A percentile compares a stretch with the other conserved stretches of the same genome.
These are phyloP conservation scores for Rosa multiflora DNA, from an alignment of 306 rosid species.

Conservation along the genomic window DNA sequence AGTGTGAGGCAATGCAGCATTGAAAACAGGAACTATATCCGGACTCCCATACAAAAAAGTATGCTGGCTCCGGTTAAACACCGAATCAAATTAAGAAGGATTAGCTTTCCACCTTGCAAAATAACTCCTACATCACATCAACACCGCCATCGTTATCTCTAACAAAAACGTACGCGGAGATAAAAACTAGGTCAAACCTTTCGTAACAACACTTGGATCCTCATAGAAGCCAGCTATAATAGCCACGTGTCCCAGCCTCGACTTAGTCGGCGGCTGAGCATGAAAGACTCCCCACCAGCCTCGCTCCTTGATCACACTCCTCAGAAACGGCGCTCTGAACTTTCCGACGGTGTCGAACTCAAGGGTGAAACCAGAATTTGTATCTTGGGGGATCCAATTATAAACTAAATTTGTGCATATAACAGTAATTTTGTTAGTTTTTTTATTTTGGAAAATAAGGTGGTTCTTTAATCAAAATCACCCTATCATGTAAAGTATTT, in stretches of 20 bases:
- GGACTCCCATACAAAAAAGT: slow-evolving; percentile 86
- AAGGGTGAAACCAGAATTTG: too few species aligned
- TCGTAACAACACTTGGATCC: slow-evolving; percentile 92
- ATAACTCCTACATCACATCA: slow-evolving; percentile 23
- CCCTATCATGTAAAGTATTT: too few species aligned
- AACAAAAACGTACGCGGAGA: background rate
- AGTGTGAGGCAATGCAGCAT: slow-evolving; percentile 73
- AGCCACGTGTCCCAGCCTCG: slow-evolving; percentile 89
- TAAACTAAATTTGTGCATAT: too few species aligned
- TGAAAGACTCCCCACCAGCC: slow-evolving; percentile 98
- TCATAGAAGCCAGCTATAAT: slow-evolving; percentile 90
- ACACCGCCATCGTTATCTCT: background rate
- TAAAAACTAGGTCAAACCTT: slow-evolving; percentile 45
- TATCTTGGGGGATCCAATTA: too few species aligned
- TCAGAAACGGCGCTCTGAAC: slow-evolving; percentile 72
- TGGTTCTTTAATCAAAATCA: too few species aligned
- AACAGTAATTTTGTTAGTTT: too few species aligned
- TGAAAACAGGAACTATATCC: slow-evolving; percentile 83
- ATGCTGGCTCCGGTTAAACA: slow-evolving; percentile 76
- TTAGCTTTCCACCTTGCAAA: slow-evolving; percentile 92
- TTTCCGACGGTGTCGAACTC: slow-evolving; percentile 69
- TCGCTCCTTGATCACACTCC: slow-evolving; percentile 56
- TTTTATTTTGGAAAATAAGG: too few species aligned
- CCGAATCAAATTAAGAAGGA: slow-evolving; percentile 89
- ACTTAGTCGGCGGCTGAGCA: slow-evolving; percentile 95